Percentiles rank a stretch among this genome's conserved stretches.
Conservation (phyloP, 2,329 filamentous ascomycete genomes). For the Venturia aucupariae region DNA sequence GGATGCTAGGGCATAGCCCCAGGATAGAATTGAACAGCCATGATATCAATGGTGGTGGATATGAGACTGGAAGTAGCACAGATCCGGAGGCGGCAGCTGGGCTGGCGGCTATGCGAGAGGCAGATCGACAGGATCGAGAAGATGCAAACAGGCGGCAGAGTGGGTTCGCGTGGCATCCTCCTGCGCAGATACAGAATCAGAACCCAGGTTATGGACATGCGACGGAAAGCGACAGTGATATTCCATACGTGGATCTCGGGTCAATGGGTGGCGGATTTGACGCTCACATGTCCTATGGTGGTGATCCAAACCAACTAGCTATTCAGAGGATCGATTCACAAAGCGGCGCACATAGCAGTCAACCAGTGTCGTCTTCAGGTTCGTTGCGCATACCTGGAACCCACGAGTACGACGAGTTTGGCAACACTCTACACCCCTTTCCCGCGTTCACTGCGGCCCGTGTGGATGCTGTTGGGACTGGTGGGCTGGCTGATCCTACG, state of each 20-base stretch:
- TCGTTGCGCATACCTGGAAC: conserved; percentile 36
- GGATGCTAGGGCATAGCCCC: conserved; percentile 30
- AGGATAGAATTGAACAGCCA: conserved; percentile 28
- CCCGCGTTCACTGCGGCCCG: conserved; percentile 53
- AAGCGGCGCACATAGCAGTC: conserved; percentile 25
- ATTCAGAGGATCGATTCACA: conserved; percentile 22
- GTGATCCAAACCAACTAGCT: conserved; percentile 36
- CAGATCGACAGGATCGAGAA: conserved; percentile 64
- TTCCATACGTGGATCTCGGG: conserved; percentile 61
- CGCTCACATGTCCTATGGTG: conserved; percentile 52
- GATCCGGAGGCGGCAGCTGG: conserved; percentile 83
- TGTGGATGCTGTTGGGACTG: conserved; percentile 84
- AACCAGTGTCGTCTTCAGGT: conserved; percentile 34
- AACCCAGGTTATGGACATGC: conserved; percentile 17
- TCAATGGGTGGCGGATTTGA: conserved; percentile 65
- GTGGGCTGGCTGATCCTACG: conserved; percentile 70
- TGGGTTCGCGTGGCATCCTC: conserved; percentile 38
- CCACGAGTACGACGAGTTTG: conserved; percentile 37
- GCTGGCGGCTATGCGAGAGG: conserved; percentile 71
- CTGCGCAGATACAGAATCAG: conserved; percentile 26
- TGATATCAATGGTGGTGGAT: conserved; percentile 27
- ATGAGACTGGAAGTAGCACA: conserved; percentile 55
- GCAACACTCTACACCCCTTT: conserved; percentile 47
- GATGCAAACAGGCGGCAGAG: conserved; percentile 51
- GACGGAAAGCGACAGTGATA: conserved; percentile 61